Conservation (phyloP, 345 rosid genomes). For the Luvunga scandens region DNA sequence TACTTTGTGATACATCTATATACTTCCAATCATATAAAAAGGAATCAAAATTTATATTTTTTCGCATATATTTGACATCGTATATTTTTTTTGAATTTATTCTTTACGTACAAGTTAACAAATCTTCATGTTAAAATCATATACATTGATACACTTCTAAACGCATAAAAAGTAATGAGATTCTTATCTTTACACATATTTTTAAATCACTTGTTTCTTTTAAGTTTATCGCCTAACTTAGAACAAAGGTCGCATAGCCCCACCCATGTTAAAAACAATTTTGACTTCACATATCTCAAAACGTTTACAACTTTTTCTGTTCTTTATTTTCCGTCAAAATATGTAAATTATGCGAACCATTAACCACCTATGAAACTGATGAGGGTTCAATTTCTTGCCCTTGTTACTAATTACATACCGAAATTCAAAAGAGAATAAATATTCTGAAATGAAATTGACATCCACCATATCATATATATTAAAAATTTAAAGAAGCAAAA, state of each 20-base stretch:
- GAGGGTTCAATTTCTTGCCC: neutral
- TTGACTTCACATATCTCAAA: neutral
- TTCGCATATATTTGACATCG: neutral
- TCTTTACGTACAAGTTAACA: too few relatives aligned
- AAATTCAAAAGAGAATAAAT: slow-evolving; percentile 2
- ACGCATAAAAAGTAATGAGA: too few relatives aligned
- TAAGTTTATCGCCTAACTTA: too few relatives aligned
- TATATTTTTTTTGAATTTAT: neutral
- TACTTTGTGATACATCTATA: neutral
- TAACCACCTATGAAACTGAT: neutral
- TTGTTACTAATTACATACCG: too few relatives aligned
- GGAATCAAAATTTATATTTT: neutral
- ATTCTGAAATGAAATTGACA: slow-evolving; percentile 17
- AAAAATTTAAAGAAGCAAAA: neutral
- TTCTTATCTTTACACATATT: too few relatives aligned
- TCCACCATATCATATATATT: neutral
- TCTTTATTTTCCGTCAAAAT: neutral
- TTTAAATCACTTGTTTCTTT: too few relatives aligned
- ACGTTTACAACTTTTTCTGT: neutral
- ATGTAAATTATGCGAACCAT: neutral
- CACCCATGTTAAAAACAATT: neutral
- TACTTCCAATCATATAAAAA: too few relatives aligned
- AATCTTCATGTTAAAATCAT: too few relatives aligned
- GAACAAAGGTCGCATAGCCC: too few relatives aligned
- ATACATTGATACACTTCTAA: too few relatives aligned